These are phyloP conservation scores for Sisymbrium altissimum DNA, from an alignment of 345 rosid species.

Conservation along the genomic window DNA sequence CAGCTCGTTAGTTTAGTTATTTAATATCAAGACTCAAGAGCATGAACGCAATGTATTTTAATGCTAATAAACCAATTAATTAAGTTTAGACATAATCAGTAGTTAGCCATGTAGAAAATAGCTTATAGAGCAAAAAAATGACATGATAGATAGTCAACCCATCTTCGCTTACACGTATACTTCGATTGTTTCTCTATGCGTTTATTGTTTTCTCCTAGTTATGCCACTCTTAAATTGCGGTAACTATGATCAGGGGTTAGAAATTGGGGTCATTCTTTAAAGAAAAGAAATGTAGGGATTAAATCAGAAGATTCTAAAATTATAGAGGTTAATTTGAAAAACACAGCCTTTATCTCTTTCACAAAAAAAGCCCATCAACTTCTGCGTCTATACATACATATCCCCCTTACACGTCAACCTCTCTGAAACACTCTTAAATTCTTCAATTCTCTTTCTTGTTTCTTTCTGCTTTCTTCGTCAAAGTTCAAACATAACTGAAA, in stretches of 20 bases:
- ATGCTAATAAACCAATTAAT: background rate
- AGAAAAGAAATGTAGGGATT: background rate
- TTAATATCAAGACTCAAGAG: too few species aligned
- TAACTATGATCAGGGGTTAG: too few species aligned
- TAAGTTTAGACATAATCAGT: too few species aligned
- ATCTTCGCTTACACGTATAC: background rate
- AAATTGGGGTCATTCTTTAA: background rate
- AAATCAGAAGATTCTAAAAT: background rate
- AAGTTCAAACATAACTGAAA: constrained; percentile 3
- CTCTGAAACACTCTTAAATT: background rate
- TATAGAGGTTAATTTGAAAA: background rate
- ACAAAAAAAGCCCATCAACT: background rate
- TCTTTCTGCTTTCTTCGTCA: constrained; percentile 9
- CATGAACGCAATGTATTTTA: background rate
- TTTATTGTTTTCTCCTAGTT: background rate
- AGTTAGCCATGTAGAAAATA: background rate
- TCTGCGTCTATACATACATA: constrained; percentile 28
- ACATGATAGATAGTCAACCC: background rate
- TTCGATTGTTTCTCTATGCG: background rate
- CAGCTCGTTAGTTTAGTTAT: too few species aligned
- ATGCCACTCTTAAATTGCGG: background rate
- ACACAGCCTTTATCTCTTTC: background rate
- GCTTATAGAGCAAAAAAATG: background rate
- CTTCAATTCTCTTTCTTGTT: background rate
- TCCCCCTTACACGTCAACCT: constrained; percentile 15